Conservation (phyloP, 768 basidiomycete genomes). For the Nidularia sp. region DNA sequence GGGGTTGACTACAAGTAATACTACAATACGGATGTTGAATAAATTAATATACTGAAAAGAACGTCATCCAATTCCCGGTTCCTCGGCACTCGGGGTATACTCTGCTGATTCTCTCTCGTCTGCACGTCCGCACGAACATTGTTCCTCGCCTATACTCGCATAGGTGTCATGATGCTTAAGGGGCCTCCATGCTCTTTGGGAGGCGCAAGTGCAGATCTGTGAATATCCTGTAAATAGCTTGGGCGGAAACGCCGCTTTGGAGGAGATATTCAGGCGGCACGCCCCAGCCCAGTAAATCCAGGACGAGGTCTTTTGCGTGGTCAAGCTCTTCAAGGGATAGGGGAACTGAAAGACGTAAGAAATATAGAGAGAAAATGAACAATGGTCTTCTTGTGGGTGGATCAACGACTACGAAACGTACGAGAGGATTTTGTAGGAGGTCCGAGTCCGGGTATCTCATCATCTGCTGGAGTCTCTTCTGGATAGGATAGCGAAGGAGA, state of each 20-base stretch:
- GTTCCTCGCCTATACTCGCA: neutral
- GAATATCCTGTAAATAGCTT: constrained; percentile 33
- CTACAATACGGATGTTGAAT: no score
- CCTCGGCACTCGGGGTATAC: neutral
- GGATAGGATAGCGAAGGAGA: no score
- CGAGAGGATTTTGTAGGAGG: no score
- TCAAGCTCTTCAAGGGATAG: constrained; percentile 32
- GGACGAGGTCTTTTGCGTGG: constrained; percentile 40
- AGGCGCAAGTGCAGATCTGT: constrained; percentile 36
- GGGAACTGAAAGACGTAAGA: constrained; percentile 20
- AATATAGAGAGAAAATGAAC: neutral
- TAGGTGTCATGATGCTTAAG: neutral
- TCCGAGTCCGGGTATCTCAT: no score
- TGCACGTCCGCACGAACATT: neutral
- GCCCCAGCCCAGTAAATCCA: constrained; percentile 55
- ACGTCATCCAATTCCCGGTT: neutral
- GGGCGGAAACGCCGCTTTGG: constrained; percentile 35
- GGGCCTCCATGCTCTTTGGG: constrained; percentile 17
- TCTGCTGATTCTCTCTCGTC: neutral
- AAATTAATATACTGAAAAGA: no score
- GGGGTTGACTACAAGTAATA: no score
- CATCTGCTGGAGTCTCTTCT: no score
- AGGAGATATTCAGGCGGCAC: constrained; percentile 46
- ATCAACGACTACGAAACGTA: no score
- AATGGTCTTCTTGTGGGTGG: no score